A percentile compares a stretch with the other conserved stretches of the same genome.
Evolutionary conservation across 2,329 filamentous ascomycete species (phyloP).

Genomic region (Monilinia polystroma): DNA sequence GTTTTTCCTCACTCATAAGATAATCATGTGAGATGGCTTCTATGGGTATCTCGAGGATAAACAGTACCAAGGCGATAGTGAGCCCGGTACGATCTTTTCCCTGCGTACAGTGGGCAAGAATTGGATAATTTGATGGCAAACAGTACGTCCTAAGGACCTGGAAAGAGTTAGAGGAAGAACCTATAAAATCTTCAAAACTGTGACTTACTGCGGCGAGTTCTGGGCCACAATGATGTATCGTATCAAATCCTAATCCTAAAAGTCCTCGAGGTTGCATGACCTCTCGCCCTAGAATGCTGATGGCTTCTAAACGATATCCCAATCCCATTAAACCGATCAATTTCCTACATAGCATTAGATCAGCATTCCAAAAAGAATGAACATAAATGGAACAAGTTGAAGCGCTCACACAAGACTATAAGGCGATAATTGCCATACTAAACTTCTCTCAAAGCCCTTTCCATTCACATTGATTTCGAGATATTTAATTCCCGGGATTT

Average conservation of each 20-base stretch:
- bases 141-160: slow-evolving; percentile 52
- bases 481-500: slow-evolving; percentile 64
- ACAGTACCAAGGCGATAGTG: slow-evolving; percentile 64
- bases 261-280: slow-evolving; percentile 74
- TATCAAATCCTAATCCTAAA: slow-evolving; percentile 66
- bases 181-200: neutral
- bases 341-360: slow-evolving; percentile 44
- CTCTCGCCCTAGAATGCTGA: slow-evolving; percentile 65
- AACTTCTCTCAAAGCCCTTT: slow-evolving; percentile 61
- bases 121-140: slow-evolving; percentile 54
- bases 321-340: slow-evolving; percentile 62
- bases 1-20: slow-evolving; percentile 59
- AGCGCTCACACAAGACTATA: slow-evolving; percentile 58
- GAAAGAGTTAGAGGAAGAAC: neutral
- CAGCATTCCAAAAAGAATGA: neutral
- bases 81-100: slow-evolving; percentile 85
- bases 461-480: slow-evolving; percentile 73
- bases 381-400: no score
- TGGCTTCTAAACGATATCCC: slow-evolving; percentile 67
- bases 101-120: slow-evolving; percentile 80
- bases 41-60: slow-evolving; percentile 58
- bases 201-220: slow-evolving; percentile 9
- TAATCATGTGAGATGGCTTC: slow-evolving; percentile 72
- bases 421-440: slow-evolving; percentile 69
- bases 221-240: slow-evolving; percentile 63